phyloP scores from a whole-genome alignment of 2,329 filamentous ascomycete species.

The Bisporella sp. region DNA sequence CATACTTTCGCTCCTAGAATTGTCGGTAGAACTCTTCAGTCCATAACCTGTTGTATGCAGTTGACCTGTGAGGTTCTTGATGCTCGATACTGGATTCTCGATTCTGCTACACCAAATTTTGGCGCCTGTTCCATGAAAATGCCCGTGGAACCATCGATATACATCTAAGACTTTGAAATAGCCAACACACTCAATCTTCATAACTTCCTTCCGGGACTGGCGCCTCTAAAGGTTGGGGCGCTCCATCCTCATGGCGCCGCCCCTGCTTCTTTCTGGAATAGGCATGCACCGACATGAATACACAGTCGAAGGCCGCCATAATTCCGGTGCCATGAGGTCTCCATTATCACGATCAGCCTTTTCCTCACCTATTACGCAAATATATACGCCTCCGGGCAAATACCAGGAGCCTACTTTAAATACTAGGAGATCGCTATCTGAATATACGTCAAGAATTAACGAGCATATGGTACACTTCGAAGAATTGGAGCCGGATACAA shows the following conservation, averaged over 20 bases:
- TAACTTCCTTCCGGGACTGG: slow-evolving; percentile 6
- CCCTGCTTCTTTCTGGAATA: slow-evolving; percentile 23
- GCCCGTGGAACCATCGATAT: too few relatives aligned
- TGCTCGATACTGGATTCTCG: too few relatives aligned
- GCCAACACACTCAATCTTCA: too few relatives aligned
- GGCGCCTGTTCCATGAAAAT: too few relatives aligned
- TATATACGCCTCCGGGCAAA: slow-evolving; percentile 12
- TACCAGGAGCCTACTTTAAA: slow-evolving; percentile 14
- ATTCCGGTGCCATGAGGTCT: slow-evolving; percentile 14
- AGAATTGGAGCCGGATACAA: slow-evolving; percentile 21
- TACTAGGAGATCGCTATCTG: slow-evolving; percentile 21
- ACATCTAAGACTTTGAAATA: too few relatives aligned
- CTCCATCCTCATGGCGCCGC: slow-evolving; percentile 11
- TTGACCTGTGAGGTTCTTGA: too few relatives aligned
- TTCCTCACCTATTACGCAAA: slow-evolving; percentile 15
- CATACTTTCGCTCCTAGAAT: too few relatives aligned
- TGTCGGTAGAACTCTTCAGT: too few relatives aligned
- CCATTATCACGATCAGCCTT: slow-evolving; percentile 24
- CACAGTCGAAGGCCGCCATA: slow-evolving; percentile 11
- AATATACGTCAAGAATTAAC: slow-evolving; percentile 12
- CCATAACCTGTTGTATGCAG: too few relatives aligned
- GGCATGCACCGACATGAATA: slow-evolving; percentile 25
- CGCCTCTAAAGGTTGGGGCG: slow-evolving; percentile 14
- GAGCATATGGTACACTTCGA: slow-evolving; percentile 23
- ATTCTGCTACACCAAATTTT: too few relatives aligned